Percentiles rank a stretch among this genome's conserved stretches.
phyloP scores from a whole-genome alignment of 306 rosid genomes.

The Rubus parviflorus region DNA sequence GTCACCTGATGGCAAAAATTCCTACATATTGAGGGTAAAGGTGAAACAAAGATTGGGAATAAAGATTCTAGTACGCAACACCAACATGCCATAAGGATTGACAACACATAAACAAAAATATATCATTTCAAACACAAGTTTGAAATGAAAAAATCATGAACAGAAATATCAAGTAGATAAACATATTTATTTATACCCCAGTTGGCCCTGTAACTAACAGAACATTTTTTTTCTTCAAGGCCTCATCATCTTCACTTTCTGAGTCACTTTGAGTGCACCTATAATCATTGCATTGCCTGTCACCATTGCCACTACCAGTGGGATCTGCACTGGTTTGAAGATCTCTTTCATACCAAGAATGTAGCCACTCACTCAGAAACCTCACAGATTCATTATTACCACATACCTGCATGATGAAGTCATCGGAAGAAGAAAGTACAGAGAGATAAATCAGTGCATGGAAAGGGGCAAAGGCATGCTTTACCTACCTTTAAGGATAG shows the following conservation, averaged over 20 bases:
- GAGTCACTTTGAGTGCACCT: slow-evolving; percentile 44
- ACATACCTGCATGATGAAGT: slow-evolving; percentile 61
- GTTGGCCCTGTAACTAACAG: slow-evolving; percentile 81
- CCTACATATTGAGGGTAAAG: background rate
- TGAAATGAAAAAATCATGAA: background rate
- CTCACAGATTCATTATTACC: slow-evolving; percentile 75
- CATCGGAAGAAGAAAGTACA: slow-evolving; percentile 6
- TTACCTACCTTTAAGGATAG: background rate
- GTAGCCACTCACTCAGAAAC: slow-evolving; percentile 72
- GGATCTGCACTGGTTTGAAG: slow-evolving; percentile 38
- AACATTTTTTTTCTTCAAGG: slow-evolving; percentile 58
- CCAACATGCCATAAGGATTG: background rate
- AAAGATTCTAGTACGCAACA: background rate
- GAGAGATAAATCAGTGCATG: background rate
- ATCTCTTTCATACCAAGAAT: slow-evolving; percentile 61
- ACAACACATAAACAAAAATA: background rate
- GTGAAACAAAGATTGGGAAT: background rate
- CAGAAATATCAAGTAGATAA: slow-evolving; percentile 7
- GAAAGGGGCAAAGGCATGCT: background rate
- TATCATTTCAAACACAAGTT: background rate
- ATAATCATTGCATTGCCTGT: slow-evolving; percentile 35
- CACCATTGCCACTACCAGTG: slow-evolving; percentile 32
- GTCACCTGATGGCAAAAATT: background rate
- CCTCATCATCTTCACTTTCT: slow-evolving; percentile 43
- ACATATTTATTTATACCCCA: slow-evolving; percentile 56